These are phyloP conservation scores for Mytilinidion resinicola DNA, from an alignment of 495 filamentous ascomycete genomes.

Conservation along the genomic window DNA sequence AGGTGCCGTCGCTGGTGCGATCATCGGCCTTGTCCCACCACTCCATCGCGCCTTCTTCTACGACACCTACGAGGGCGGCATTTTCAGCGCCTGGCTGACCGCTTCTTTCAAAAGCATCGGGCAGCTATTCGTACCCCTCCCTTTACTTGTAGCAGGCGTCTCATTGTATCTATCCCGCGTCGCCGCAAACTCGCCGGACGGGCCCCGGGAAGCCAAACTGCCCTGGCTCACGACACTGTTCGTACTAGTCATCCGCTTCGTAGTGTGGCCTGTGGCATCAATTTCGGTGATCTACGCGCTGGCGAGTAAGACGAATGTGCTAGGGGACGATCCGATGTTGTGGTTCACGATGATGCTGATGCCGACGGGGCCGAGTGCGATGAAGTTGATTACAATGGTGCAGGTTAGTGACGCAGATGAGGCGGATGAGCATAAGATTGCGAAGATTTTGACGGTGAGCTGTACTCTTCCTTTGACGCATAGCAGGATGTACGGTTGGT, in stretches of 20 bases:
- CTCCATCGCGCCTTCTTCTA: constrained; percentile 60
- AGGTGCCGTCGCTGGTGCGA: constrained; percentile 52
- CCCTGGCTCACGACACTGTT: constrained; percentile 46
- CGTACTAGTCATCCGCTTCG: constrained; percentile 51
- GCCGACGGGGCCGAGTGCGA: constrained; percentile 61
- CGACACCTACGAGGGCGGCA: constrained; percentile 52
- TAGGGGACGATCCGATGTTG: constrained; percentile 60
- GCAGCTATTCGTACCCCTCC: constrained; percentile 58
- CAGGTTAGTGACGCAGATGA: constrained; percentile 53
- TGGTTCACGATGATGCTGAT: constrained; percentile 72
- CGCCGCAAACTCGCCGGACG: constrained; percentile 25
- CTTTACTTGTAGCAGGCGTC: constrained; percentile 60
- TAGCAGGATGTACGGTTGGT: too few relatives aligned
- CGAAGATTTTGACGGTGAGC: constrained; percentile 56
- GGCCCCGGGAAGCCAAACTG: constrained; percentile 21
- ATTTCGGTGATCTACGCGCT: constrained; percentile 54
- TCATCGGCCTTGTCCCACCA: constrained; percentile 53
- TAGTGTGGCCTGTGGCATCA: constrained; percentile 55
- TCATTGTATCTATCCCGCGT: constrained; percentile 49
- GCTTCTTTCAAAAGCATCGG: constrained; percentile 56
- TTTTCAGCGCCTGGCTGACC: constrained; percentile 63
- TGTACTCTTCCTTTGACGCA: background rate
- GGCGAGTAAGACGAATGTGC: constrained; percentile 43
- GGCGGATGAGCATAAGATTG: constrained; percentile 56
- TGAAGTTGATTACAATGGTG: constrained; percentile 61